Conservation (phyloP, 2,329 filamentous ascomycete genomes). For the Scedosporium apiospermum region DNA sequence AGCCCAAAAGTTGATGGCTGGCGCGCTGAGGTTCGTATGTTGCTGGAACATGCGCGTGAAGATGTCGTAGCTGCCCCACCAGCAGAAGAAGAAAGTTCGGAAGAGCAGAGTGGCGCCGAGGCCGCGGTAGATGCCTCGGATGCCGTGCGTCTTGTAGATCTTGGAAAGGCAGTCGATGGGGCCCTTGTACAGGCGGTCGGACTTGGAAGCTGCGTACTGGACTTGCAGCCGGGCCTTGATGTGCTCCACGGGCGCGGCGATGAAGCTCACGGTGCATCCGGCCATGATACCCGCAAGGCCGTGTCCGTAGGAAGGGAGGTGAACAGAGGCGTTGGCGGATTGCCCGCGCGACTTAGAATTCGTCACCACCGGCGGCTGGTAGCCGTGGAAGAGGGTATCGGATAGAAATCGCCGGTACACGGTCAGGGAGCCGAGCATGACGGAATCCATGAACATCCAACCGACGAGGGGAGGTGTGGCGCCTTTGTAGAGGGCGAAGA, state of each 20-base stretch:
- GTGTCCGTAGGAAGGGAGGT: slow-evolving; percentile 68
- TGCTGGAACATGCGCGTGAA: slow-evolving; percentile 59
- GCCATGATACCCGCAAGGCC: slow-evolving; percentile 81
- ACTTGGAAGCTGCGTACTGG: slow-evolving; percentile 77
- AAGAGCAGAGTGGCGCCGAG: slow-evolving; percentile 79
- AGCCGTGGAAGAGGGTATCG: slow-evolving; percentile 58
- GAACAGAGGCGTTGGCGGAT: slow-evolving; percentile 6
- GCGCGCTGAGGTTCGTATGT: slow-evolving; percentile 61
- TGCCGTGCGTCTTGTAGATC: slow-evolving; percentile 61
- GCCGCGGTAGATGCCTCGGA: slow-evolving; percentile 77
- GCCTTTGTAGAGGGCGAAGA: slow-evolving; percentile 85
- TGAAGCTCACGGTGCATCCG: slow-evolving; percentile 81
- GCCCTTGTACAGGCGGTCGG: slow-evolving; percentile 70
- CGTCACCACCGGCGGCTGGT: slow-evolving; percentile 27
- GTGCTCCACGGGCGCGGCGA: slow-evolving; percentile 91
- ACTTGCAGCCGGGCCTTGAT: slow-evolving; percentile 90
- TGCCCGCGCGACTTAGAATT: slow-evolving; percentile 14
- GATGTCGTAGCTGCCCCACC: slow-evolving; percentile 94
- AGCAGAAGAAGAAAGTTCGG: slow-evolving; percentile 90
- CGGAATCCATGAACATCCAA: slow-evolving; percentile 96
- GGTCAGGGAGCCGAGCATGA: slow-evolving; percentile 86
- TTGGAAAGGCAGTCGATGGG: slow-evolving; percentile 76
- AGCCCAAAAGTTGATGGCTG: slow-evolving; percentile 93
- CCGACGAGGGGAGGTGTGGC: slow-evolving; percentile 85
- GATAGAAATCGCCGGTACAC: slow-evolving; percentile 79